Base-by-base conservation (phyloP, 1,284 basidiomycete genomes). In the Waitea zeae region DNA sequence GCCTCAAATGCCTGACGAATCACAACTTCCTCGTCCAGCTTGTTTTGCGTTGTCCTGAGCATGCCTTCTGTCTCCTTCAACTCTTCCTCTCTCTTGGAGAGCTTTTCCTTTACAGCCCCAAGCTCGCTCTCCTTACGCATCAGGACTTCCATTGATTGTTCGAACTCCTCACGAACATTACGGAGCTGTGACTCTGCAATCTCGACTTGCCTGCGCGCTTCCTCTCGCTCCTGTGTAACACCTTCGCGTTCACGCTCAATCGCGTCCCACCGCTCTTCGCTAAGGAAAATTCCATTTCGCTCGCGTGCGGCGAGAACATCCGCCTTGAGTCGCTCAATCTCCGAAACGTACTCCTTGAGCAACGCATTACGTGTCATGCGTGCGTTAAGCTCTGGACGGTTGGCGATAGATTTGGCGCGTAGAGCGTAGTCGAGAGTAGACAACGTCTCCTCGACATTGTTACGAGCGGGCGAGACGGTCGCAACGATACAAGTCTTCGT, bases 401-500 rank as follows among this genome's bases (percentile, higher is more conserved):
- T 98, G 36, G 79, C 73, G 52, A 99, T 98, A 11, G 86, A 88
- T 52, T 95, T 97, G 20, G 95, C 95, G 27, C 88, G 80, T 28
- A 90, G 70, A 12, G 95, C 95, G 48, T 99, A 99, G 54, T 98
- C 92, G 30, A 99, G 78, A 0, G 95, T 99, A 1, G 92, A 96
- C 14, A 96, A 70, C 0, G 95, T 98, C 56, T 98, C 95, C 55
- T 99, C 95, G 58, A 95, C 70, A 51, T 95, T 97, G 17, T 75
- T 82, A 14, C 82, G 72, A 3, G 87, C 84, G 2, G 92, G 90
- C 6, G 86, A 90, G 45, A 95, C 71, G 1, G 93, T 98, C 0
- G 95, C 95, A 42, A 99, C 84, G 50, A 99, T 93, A 49, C 89
- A 96, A 0, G 95, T 99, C 60, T 97, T 98, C 5, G 95, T 98